Percentiles rank a stretch among this genome's conserved stretches.
Conservation (phyloP, 768 basidiomycete species). For the Pisolithus albus region DNA sequence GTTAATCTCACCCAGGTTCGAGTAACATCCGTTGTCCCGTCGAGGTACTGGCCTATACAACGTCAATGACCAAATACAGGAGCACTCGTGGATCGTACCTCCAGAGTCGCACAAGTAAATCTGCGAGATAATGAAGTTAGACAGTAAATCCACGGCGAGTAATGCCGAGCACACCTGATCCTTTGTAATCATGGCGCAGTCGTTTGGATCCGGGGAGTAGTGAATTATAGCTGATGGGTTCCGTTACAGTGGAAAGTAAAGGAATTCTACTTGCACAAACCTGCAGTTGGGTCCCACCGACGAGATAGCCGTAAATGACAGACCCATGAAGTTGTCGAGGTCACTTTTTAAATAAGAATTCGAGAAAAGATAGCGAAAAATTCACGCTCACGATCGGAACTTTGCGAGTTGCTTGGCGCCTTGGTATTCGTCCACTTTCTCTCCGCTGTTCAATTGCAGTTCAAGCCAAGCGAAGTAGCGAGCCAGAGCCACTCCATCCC, state of each 20-base stretch:
- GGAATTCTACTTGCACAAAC: conserved; percentile 34
- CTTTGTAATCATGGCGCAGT: conserved; percentile 68
- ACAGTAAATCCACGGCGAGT: neutral
- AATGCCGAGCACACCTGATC: conserved; percentile 46
- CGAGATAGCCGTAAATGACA: conserved; percentile 91
- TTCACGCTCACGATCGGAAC: conserved; percentile 65
- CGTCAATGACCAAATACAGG: neutral
- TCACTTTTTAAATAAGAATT: conserved; percentile 41
- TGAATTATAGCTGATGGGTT: conserved; percentile 75
- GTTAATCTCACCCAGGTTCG: conserved; percentile 63
- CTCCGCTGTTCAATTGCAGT: conserved; percentile 61
- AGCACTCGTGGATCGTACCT: conserved; percentile 34
- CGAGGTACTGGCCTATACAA: conserved; percentile 65
- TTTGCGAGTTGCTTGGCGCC: conserved; percentile 74
- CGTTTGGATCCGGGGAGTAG: conserved; percentile 71
- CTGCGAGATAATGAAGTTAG: conserved; percentile 38
- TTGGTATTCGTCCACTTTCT: conserved; percentile 66
- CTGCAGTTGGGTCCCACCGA: conserved; percentile 88
- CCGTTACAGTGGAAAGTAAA: neutral
- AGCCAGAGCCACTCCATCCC: conserved; percentile 83
- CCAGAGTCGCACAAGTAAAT: conserved; percentile 86
- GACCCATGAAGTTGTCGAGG: conserved; percentile 71
- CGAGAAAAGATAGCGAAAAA: neutral
- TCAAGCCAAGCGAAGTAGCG: conserved; percentile 96
- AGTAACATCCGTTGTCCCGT: conserved; percentile 95